A percentile compares a stretch with the other conserved stretches of the same genome.
Evolutionary conservation across 2,329 filamentous ascomycete genomes (phyloP).

Genomic region (Paecilomyces niveus): DNA sequence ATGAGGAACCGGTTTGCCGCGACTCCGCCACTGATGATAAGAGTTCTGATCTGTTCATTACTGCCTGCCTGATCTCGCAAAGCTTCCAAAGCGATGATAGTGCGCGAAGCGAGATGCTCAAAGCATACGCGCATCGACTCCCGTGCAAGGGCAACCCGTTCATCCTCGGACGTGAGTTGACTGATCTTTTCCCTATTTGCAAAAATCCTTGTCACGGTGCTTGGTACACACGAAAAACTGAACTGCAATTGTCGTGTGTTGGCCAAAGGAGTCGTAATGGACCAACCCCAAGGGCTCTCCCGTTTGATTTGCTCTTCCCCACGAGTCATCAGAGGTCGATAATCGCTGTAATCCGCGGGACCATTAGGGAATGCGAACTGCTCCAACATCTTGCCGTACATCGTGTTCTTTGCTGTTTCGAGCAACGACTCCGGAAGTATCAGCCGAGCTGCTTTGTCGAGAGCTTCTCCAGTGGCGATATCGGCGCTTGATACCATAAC

Average conservation of each 20-base stretch:
- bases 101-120: conserved; percentile 73
- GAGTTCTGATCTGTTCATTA: conserved; percentile 42
- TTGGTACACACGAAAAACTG: conserved; percentile 67
- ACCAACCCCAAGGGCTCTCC: conserved; percentile 56
- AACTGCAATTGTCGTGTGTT: conserved; percentile 55
- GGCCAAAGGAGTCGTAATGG: conserved; percentile 59
- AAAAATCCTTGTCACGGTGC: conserved; percentile 55
- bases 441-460: conserved; percentile 78
- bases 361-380: conserved; percentile 62
- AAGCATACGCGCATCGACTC: conserved; percentile 76
- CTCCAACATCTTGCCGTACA: conserved; percentile 77
- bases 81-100: conserved; percentile 60
- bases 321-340: conserved; percentile 52
- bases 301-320: conserved; percentile 51
- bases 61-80: conserved; percentile 13
- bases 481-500: conserved; percentile 69
- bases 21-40: conserved; percentile 86
- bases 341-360: conserved; percentile 36
- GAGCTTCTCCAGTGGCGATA: conserved; percentile 78
- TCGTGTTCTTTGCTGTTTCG: conserved; percentile 52
- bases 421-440: conserved; percentile 61
- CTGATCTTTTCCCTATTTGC: conserved; percentile 26
- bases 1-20: conserved; percentile 76
- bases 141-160: conserved; percentile 62
- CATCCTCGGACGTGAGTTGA: conserved; percentile 42